Evolutionary conservation across 805 yeast species (phyloP), one percentile per base, ranked within the genome.

Genomic region (Jamesozyma spencerorum): DNA sequence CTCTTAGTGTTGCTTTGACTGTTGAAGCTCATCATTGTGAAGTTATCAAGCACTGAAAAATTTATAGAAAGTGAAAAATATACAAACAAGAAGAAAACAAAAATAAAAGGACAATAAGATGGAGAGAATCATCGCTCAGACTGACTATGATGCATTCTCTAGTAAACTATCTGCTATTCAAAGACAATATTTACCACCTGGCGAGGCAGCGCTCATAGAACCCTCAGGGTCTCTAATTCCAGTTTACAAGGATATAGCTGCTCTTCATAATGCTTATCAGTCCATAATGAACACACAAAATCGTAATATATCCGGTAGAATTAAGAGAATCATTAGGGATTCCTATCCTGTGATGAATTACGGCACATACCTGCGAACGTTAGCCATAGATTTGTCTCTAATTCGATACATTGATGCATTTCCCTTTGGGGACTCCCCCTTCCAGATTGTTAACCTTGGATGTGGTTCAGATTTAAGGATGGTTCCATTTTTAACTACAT

Each of bases 141-240:
- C 90, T 0, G 90, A 82, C 47, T 65, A 70, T 43, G 87, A 81
- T 57, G 88, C 88, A 0, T 55, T 81, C n/a, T 70, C 83, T 12
- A 77, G 85, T 47, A 69, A 85, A 18, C 48, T 64, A 36, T 74
- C 77, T 27, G 75, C 81, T n/a, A 65, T 70, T 27, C 34, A 60
- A 5, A 69, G 66, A 41, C 62, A 67, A 0, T 81, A 81, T 49
- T 53, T 77, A 27, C 56, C 61, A 1, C 27, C 81, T 68, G 31
- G 34, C 7, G 24, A 68, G n/a, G 50, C 55, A 10, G 47, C 32
- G 4, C 26, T 34, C 5, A 30, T 35, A 17, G 39, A 44, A 7
- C 6, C 22, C 4, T 14, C 15, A 14, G 17, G 24, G 17, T 11
- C 22, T 8, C 19, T n/a, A 3, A 3, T 24, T 5, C 18, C 18